A percentile compares a stretch with the other conserved stretches of the same genome.
Conservation (phyloP, 2,329 filamentous ascomycete species). For the Fusarium paranaense region DNA sequence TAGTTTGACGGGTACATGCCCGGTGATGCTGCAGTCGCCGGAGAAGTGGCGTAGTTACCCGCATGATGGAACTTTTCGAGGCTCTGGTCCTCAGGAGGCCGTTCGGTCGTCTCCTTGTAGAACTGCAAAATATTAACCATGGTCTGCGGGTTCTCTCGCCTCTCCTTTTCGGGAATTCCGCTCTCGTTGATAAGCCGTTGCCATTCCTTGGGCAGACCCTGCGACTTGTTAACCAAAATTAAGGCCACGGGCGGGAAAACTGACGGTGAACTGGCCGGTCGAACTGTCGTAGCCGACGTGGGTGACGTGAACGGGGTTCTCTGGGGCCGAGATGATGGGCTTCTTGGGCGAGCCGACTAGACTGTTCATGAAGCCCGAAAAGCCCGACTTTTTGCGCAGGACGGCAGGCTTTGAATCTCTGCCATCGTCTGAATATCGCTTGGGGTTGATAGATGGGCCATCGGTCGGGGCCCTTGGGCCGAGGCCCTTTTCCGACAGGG, state of each 20-base stretch:
- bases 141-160: constrained; percentile 94
- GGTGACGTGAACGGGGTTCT: constrained; percentile 97
- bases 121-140: constrained; percentile 96
- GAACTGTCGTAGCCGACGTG: constrained; percentile 97
- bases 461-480: constrained; percentile 55
- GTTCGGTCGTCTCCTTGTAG: constrained; percentile 93
- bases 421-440: constrained; percentile 84
- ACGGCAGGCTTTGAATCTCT: constrained; percentile 71
- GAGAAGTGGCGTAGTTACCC: constrained; percentile 62
- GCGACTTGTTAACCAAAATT: constrained; percentile 28
- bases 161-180: constrained; percentile 95
- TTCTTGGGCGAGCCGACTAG: constrained; percentile 86
- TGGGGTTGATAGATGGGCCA: constrained; percentile 64
- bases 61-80: constrained; percentile 98
- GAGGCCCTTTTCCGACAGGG: constrained; percentile 52
- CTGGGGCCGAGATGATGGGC: constrained; percentile 94
- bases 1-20: constrained; percentile 67
- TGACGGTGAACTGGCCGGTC: constrained; percentile 94
- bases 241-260: constrained; percentile 49
- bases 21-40: constrained; percentile 62
- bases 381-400: constrained; percentile 86
- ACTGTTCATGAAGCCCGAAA: constrained; percentile 89
- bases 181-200: constrained; percentile 94
- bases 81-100: constrained; percentile 83
- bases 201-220: constrained; percentile 98